Evolutionary conservation across 306 rosid species (phyloP).

Genomic region (Cucurbita argyrosperma): DNA sequence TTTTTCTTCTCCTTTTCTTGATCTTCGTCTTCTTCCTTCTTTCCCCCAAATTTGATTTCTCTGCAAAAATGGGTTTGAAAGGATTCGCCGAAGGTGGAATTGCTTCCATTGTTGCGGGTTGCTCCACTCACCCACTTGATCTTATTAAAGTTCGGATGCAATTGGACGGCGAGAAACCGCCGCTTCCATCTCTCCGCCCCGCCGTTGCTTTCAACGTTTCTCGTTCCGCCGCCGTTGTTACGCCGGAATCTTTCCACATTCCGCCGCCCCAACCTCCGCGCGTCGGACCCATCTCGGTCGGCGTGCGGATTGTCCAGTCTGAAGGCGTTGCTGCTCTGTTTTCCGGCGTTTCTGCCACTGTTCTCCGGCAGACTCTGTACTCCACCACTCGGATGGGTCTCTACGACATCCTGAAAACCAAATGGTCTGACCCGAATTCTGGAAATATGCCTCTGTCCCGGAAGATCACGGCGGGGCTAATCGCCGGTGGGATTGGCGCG

Average conservation of each 20-base stretch:
- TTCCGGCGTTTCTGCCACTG: constrained; percentile 2
- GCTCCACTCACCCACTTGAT: constrained; percentile 19
- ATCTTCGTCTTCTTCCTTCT: no score
- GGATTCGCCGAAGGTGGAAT: constrained; percentile 7
- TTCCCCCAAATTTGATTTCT: background rate
- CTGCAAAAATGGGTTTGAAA: constrained; percentile 18
- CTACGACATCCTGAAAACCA: constrained; percentile 17
- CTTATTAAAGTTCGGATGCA: constrained; percentile 86
- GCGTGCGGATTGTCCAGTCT: background rate
- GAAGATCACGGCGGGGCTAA: constrained; percentile 42
- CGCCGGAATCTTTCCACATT: background rate
- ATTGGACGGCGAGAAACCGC: constrained; percentile 41
- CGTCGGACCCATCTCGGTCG: constrained; percentile 27
- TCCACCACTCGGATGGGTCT: constrained; percentile 8
- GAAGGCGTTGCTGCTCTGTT: background rate
- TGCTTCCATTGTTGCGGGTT: constrained; percentile 2
- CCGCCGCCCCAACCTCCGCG: background rate
- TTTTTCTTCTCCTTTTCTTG: no score
- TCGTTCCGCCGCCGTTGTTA: constrained; percentile 6
- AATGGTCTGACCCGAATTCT: constrained; percentile 40
- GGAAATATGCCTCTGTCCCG: constrained; percentile 25
- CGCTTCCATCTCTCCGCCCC: constrained; percentile 32
- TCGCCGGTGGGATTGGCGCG: constrained; percentile 67
- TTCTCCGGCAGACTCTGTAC: constrained; percentile 1
- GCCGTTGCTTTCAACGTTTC: constrained; percentile 28